phyloP scores from a whole-genome alignment of 192 early-diverging fungal species.

The Chytriomyces hyalinus region DNA sequence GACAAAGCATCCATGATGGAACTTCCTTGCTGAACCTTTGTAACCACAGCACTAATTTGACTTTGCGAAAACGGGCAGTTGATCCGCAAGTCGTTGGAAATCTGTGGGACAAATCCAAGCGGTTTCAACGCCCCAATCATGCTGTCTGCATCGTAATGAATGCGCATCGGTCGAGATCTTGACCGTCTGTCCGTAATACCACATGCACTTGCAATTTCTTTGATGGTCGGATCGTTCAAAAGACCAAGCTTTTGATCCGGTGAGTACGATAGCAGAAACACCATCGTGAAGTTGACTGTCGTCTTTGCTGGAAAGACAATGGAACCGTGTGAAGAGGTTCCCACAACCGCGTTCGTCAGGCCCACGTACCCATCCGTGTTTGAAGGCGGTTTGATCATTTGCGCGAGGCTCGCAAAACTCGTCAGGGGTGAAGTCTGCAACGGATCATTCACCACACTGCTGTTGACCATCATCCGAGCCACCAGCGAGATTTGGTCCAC shows the following conservation, averaged over 20 bases:
- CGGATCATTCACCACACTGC: slow-evolving; percentile 1
- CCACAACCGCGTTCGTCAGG: not conserved
- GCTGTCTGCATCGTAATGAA: slow-evolving; percentile 17
- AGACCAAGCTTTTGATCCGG: slow-evolving; percentile 26
- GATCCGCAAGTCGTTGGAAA: slow-evolving; percentile 13
- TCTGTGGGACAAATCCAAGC: slow-evolving; percentile 7
- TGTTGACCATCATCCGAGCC: slow-evolving; percentile 27
- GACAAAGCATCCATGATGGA: not conserved
- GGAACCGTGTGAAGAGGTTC: not conserved
- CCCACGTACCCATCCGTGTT: not conserved
- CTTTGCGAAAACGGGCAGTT: slow-evolving; percentile 24
- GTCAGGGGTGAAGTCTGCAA: slow-evolving; percentile 5
- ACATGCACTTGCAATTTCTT: slow-evolving; percentile 25
- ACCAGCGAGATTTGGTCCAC: slow-evolving; percentile 28
- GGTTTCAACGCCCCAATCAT: slow-evolving; percentile 1
- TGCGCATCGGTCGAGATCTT: slow-evolving; percentile 6
- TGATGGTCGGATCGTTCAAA: slow-evolving; percentile 23
- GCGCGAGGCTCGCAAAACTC: not conserved
- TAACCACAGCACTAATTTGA: slow-evolving; percentile 19
- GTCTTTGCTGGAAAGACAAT: slow-evolving; percentile 25
- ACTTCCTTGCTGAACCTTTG: slow-evolving; percentile 3
- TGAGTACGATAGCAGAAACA: slow-evolving; percentile 29
- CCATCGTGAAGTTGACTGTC: slow-evolving; percentile 32
- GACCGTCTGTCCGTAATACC: slow-evolving; percentile 13
- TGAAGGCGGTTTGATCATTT: not conserved